Percentiles rank a stretch among this genome's conserved stretches.
phyloP scores from a whole-genome alignment of 208 protist genomes.

The Acanthamoeba royreba region DNA sequence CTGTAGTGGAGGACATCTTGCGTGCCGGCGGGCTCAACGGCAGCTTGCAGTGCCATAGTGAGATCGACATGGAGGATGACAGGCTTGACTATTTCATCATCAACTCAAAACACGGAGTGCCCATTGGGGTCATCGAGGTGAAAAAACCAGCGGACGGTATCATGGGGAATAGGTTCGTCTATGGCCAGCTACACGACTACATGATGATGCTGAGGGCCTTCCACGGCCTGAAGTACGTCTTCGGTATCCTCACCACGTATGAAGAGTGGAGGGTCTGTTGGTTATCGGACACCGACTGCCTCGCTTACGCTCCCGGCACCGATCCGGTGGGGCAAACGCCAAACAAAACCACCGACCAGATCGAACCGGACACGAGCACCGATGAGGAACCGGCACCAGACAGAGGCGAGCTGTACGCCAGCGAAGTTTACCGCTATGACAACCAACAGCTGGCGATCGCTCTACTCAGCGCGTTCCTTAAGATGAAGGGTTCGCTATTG shows the following conservation, averaged over 20 bases:
- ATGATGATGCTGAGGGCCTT: not conserved
- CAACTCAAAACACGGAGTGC: no score
- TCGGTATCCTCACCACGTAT: not conserved
- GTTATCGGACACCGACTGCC: not conserved
- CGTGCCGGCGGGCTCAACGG: no score
- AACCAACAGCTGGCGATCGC: not conserved
- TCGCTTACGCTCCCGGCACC: not conserved
- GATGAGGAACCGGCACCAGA: not conserved
- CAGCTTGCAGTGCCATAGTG: no score
- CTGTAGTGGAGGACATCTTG: no score
- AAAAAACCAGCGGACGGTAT: not conserved
- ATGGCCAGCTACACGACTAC: conserved; percentile 6
- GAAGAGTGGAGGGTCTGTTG: not conserved
- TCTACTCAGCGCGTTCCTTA: not conserved
- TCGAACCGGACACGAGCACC: not conserved
- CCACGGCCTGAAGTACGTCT: not conserved
- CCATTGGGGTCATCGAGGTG: not conserved
- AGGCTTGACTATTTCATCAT: no score
- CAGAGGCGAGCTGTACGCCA: not conserved
- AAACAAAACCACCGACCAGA: not conserved
- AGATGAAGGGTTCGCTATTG: not conserved
- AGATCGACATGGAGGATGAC: no score
- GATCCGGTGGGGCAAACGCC: not conserved
- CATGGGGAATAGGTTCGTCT: not conserved
- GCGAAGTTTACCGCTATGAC: not conserved